These are phyloP conservation scores for Triticum turgidum DNA, from an alignment of 176 grass and related monocot genomes.

Conservation along the genomic window DNA sequence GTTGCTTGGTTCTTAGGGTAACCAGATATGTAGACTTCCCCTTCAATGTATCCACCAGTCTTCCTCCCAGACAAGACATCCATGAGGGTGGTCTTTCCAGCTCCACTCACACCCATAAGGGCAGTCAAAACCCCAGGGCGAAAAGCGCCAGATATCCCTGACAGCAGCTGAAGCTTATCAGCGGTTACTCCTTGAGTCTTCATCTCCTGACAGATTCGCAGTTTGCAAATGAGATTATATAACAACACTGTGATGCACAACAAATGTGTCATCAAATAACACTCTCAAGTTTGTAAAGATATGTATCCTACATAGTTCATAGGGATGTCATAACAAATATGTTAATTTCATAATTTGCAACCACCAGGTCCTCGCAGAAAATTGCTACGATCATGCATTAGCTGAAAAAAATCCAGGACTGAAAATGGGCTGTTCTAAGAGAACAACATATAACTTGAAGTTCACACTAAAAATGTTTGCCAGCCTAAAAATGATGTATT, in stretches of 20 bases:
- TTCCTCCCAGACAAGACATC: slow-evolving; percentile 83
- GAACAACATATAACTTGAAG: slow-evolving; percentile 16
- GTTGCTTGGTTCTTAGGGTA: slow-evolving; percentile 69
- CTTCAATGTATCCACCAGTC: slow-evolving; percentile 72
- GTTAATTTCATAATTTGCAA: slow-evolving; percentile 6
- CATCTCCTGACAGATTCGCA: slow-evolving; percentile 60
- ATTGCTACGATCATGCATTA: not conserved
- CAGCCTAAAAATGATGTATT: slow-evolving; percentile 4
- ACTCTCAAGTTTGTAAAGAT: slow-evolving; percentile 8
- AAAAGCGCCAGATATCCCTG: slow-evolving; percentile 66
- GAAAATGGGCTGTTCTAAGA: not conserved
- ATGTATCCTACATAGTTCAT: not conserved
- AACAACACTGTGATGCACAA: not conserved
- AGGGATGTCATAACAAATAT: not conserved
- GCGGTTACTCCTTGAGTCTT: slow-evolving; percentile 55
- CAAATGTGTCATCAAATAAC: not conserved
- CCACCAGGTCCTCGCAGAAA: slow-evolving; percentile 7
- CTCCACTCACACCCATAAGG: slow-evolving; percentile 75
- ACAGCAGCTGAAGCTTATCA: slow-evolving; percentile 68
- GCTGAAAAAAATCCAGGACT: not conserved
- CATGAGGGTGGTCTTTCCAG: slow-evolving; percentile 83
- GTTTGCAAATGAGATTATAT: slow-evolving; percentile 28
- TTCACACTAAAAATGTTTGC: not conserved
- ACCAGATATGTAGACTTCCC: slow-evolving; percentile 67
- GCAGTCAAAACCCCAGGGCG: slow-evolving; percentile 68